Conservation (phyloP, 73 alveolate genomes). For the Paramecium primaurelia region DNA sequence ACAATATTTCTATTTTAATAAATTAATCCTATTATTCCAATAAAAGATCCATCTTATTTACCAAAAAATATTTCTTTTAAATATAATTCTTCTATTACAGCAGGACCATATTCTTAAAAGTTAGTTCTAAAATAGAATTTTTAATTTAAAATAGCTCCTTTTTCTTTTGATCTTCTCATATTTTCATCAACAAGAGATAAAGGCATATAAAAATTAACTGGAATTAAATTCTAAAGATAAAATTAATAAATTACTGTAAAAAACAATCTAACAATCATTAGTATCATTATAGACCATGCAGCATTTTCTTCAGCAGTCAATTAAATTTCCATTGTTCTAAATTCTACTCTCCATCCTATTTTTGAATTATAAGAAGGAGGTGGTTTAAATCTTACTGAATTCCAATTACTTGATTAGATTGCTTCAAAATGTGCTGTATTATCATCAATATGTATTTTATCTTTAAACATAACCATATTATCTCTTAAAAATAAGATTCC, state of each 20-base stretch:
- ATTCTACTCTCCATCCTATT: conserved; percentile 96
- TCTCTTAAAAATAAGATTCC: conserved; percentile 88
- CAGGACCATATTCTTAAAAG: conserved; percentile 66
- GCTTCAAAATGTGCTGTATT: conserved; percentile 94
- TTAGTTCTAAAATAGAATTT: conserved; percentile 88
- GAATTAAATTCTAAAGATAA: not conserved
- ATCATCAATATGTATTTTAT: conserved; percentile 71
- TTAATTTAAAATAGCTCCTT: conserved; percentile 77
- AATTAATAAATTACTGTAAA: not conserved
- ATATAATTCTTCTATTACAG: conserved; percentile 73
- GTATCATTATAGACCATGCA: conserved; percentile 72
- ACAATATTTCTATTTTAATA: conserved; percentile 52
- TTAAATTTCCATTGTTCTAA: conserved; percentile 94
- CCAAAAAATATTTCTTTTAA: conserved; percentile 88
- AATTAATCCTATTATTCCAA: conserved; percentile 71
- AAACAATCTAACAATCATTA: conserved; percentile 51
- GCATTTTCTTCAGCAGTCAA: conserved; percentile 96
- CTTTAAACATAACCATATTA: conserved; percentile 79
- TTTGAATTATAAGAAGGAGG: conserved; percentile 89
- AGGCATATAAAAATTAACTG: conserved; percentile 57
- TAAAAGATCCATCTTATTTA: conserved; percentile 36
- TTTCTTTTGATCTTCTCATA: conserved; percentile 81
- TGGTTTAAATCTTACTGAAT: conserved; percentile 96
- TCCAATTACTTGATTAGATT: conserved; percentile 96
- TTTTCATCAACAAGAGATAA: conserved; percentile 62